These are phyloP conservation scores for Ephemerocybe angulata DNA, from an alignment of 768 basidiomycete species.

Conservation along the genomic window DNA sequence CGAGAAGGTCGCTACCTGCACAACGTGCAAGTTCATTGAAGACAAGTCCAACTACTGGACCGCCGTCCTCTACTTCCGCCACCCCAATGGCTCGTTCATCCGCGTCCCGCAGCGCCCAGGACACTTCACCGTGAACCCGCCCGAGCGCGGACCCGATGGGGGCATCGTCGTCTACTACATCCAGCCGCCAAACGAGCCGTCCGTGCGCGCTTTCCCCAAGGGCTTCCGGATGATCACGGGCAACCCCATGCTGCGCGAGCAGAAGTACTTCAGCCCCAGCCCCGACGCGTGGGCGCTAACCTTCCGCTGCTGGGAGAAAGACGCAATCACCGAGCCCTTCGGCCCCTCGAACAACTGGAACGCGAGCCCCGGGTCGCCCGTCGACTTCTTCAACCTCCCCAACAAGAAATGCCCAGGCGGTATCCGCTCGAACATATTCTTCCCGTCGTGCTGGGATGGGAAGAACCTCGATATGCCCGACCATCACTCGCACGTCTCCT, in stretches of 20 bases:
- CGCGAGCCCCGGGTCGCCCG: constrained; percentile 33
- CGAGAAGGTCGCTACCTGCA: neutral
- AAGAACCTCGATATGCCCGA: constrained; percentile 37
- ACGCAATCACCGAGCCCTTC: constrained; percentile 25
- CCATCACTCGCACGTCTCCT: constrained; percentile 40
- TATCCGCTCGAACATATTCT: constrained; percentile 39
- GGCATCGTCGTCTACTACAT: constrained; percentile 38
- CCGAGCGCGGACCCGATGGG: constrained; percentile 15
- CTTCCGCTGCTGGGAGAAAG: constrained; percentile 25
- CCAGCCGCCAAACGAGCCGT: constrained; percentile 32
- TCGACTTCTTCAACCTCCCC: constrained; percentile 34
- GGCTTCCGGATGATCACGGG: constrained; percentile 44
- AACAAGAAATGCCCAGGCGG: constrained; percentile 33
- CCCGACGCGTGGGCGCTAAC: neutral
- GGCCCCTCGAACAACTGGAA: constrained; percentile 28
- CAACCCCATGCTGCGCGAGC: constrained; percentile 11
- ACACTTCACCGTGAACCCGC: neutral
- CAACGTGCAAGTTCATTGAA: constrained; percentile 23
- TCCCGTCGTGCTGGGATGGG: constrained; percentile 44
- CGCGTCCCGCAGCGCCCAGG: constrained; percentile 16
- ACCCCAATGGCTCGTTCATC: constrained; percentile 34
- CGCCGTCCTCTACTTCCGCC: constrained; percentile 40
- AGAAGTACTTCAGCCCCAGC: neutral
- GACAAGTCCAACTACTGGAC: constrained; percentile 42
- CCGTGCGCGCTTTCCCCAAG: constrained; percentile 34